Evolutionary conservation across 164 flowering plant genomes (phyloP).

Genomic region (Santalum album): DNA sequence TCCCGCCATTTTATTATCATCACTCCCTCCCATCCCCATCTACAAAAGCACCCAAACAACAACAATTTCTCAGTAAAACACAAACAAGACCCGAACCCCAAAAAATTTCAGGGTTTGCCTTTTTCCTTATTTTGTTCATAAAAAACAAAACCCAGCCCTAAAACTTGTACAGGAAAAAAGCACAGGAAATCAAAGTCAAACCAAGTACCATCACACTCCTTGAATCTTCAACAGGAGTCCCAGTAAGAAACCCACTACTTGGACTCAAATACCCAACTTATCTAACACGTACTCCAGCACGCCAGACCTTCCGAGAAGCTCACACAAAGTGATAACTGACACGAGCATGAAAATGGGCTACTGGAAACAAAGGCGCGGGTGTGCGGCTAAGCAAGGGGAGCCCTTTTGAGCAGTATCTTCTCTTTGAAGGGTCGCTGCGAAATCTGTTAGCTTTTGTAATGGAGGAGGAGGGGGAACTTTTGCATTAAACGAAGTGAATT

Average conservation of each 20-base stretch:
- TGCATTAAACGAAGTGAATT: slow-evolving; percentile 28
- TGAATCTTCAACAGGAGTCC: slow-evolving; percentile 5
- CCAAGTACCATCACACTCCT: slow-evolving; percentile 9
- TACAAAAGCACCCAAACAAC: slow-evolving; percentile 16
- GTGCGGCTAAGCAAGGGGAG: slow-evolving; percentile 7
- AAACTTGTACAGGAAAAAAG: background rate
- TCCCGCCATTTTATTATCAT: slow-evolving; percentile 22
- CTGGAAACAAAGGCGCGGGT: too few species aligned
- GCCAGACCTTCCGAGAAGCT: slow-evolving; percentile 7
- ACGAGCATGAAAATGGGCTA: too few species aligned
- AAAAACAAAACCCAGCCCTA: background rate
- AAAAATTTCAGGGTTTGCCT: background rate
- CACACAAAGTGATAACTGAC: slow-evolving; percentile 10
- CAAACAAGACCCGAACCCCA: background rate
- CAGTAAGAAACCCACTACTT: too few species aligned
- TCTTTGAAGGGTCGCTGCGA: slow-evolving; percentile 7
- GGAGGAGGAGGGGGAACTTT: slow-evolving; percentile 6
- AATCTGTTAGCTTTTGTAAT: slow-evolving; percentile 17
- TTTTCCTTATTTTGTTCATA: too few species aligned
- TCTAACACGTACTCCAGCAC: slow-evolving; percentile 14
- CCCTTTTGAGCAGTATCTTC: slow-evolving; percentile 27
- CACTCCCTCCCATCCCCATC: slow-evolving; percentile 35
- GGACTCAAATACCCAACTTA: slow-evolving; percentile 13
- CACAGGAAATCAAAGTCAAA: background rate
- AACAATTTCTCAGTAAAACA: slow-evolving; percentile 2